Base-by-base conservation (phyloP, 768 basidiomycete genomes). In the Rhodosporidiobolus sp. region DNA sequence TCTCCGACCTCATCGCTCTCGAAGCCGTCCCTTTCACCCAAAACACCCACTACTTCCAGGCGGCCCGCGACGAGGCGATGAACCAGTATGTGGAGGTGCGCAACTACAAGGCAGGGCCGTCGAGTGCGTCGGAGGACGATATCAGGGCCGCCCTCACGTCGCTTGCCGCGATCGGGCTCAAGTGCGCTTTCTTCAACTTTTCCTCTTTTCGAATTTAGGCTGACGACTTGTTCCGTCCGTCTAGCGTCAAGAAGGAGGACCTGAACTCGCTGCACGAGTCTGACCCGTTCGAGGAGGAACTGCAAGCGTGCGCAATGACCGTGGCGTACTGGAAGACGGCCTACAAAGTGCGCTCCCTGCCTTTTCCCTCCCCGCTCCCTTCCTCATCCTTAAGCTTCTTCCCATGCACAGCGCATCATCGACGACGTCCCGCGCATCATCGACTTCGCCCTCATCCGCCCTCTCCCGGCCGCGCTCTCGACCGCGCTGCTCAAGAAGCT, bases 371-470 rank as follows among this genome's bases (percentile, higher is more conserved):
- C n/a, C n/a, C n/a, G n/a, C n/a, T n/a, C n/a, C n/a, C n/a, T n/a
- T n/a, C n/a, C n/a, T n/a, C n/a, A n/a, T n/a, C n/a, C n/a, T n/a
- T n/a, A n/a, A n/a, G n/a, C n/a, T n/a, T 38, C 38, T 4, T 52
- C 38, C 38, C 38, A 43, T 43, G 14, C 34, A 17, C 65, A 88
- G 88, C 84, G 86, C 17, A 81, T 86, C 73, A 83, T 87, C 48
- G 88, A 88, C 69, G 79, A 83, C 49, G 61, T 88, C 28, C 87
- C 87, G 0, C 77, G 84, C 12, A 82, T 80, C 55, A 86, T 86
- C 49, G 85, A 86, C 69, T 83, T 82, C 30, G 77, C 81, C 14
- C 80, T 87, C 43, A 82, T 86, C 56, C 81, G 83, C 49, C 78
- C 80, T 17, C 79, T 86, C 20, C 82, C 81, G 0, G 72, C 79